Base-by-base conservation (phyloP, 2,329 filamentous ascomycete species). In the Cercospora sp. region DNA sequence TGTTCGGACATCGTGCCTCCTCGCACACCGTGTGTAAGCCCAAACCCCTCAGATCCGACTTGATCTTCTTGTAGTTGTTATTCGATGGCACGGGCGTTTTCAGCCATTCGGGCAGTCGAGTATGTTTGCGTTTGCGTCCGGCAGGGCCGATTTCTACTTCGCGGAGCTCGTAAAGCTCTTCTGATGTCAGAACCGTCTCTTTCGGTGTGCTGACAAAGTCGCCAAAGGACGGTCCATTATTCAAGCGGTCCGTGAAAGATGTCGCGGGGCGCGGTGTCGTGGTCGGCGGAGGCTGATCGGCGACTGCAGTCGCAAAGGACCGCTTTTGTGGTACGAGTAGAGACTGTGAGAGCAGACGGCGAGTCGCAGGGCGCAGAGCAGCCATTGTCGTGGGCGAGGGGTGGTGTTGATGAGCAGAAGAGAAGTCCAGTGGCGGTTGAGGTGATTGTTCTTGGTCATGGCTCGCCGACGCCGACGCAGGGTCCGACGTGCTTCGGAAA, bases 21-120 rank as follows among this genome's bases (percentile, higher is more conserved):
- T 99, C 95, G 81, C 95, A 99, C 16, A 99, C 95, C 5, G 95
- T 99, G 80, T 97, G 94, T 66, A 99, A 84, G 67, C 91, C 91
- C 69, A 99, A 82, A 0, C 95, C 95, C 40, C 95, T 88, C 73
- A 99, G 83, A 80, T 99, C 95, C 71, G 91, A 89, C 85, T 97
- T 97, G 81, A 99, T 97, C 77, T 92, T 92, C 83, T 96, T 96
- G 85, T 90, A 97, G 82, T 96, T 96, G 66, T 87, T 91, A 70
- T 90, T 90, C 12, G 89, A 88, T 0, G 95, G 95, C 66, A 99
- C 95, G 1, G 93, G 92, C 24, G 94, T 99, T 85, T 98, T 97
- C 71, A 99, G 88, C 95, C 95, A 99, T 73, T 90, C 87, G 21
- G 95, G 95, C 60, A 99, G 84, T 59, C 95, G 89, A 60, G 88